Base-by-base conservation (phyloP, 306 rosid species). In the Heteromeles arbutifolia region DNA sequence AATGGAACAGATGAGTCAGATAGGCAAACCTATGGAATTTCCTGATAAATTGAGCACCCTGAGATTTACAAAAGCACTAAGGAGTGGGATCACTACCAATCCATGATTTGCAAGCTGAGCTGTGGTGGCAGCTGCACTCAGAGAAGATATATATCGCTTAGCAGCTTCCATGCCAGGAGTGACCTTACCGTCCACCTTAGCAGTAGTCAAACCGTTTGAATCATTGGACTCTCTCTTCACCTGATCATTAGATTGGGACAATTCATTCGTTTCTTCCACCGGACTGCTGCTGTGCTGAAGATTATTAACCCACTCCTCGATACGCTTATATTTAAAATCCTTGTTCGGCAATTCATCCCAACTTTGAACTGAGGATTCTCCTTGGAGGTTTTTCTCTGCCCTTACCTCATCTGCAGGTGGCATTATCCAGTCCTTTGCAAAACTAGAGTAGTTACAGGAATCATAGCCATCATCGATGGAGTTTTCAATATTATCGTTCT, bases 51-150 rank as follows among this genome's bases (percentile, higher is more conserved):
- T 95, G 84, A 95, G 93, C 82, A 90, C 87, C 86, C 81, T 92
- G 80, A 92, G 79, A 83, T 90, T 84, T 39, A 76, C 91, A 84
- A 92, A 92, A 78, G 95, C 97, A 78, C 97, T 84, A 73, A 95
- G 83, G 83, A 90, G 85, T n/a, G 99, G 99, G 84, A 92, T 90
- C 83, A 83, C 85, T 83, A 82, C 90, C 88, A 95, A 73, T 70
- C 99, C 99, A 70, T 85, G 92, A 80, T 89, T 95, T 34, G 86
- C 92, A 80, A 95, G 88, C 67, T 95, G 99, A 43, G 91, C 99
- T 0, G 92, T 68, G 41, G 89, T 72, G 71, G 97, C 84, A 66
- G 83, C 82, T 41, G 97, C 91, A 84, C 83, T 76, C 69, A 95
- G 76, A 76, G 97, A 87, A 81, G 97, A 92, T 76, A 95, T 86